phyloP scores from a whole-genome alignment of 352 stramenopile species.

The Phytophthora tubulina region DNA sequence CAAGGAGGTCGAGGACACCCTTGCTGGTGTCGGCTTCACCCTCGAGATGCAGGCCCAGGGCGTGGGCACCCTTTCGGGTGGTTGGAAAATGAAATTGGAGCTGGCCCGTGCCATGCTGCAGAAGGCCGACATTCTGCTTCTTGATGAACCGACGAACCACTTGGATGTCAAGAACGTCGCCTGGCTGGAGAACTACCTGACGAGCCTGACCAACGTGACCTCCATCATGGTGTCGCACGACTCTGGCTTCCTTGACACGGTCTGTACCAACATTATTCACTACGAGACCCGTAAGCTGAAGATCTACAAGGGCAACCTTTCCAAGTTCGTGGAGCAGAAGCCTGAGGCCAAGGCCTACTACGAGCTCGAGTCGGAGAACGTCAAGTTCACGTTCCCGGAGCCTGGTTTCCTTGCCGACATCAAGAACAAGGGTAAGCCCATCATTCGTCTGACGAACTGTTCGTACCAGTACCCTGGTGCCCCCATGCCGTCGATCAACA shows the following conservation, averaged over 20 bases:
- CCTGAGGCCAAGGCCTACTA: slow-evolving; percentile 92
- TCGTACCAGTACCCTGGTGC: slow-evolving; percentile 87
- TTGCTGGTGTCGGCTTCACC: slow-evolving; percentile 95
- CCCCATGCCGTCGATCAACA: slow-evolving; percentile 85
- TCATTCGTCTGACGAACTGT: slow-evolving; percentile 90
- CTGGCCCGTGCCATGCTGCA: slow-evolving; percentile 95
- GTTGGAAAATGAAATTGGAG: slow-evolving; percentile 97
- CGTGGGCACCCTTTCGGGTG: slow-evolving; percentile 95
- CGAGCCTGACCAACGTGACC: slow-evolving; percentile 89
- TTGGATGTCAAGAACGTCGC: slow-evolving; percentile 94
- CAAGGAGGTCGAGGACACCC: slow-evolving; percentile 92
- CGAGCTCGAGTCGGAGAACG: slow-evolving; percentile 84
- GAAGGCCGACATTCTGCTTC: slow-evolving; percentile 96
- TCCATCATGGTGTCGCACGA: slow-evolving; percentile 97
- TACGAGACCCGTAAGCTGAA: slow-evolving; percentile 95
- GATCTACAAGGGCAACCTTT: slow-evolving; percentile 91
- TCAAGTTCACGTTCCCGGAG: slow-evolving; percentile 91
- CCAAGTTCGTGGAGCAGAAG: slow-evolving; percentile 87
- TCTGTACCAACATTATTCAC: slow-evolving; percentile 98
- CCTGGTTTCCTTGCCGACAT: slow-evolving; percentile 91
- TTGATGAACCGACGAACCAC: slow-evolving; percentile 97
- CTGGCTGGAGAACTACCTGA: slow-evolving; percentile 94
- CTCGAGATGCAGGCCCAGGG: slow-evolving; percentile 92
- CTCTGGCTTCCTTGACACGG: slow-evolving; percentile 97
- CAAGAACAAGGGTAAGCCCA: slow-evolving; percentile 93